These are phyloP conservation scores for Colletotrichum gloeosporioides DNA, from an alignment of 2,329 filamentous ascomycete genomes.

Conservation along the genomic window DNA sequence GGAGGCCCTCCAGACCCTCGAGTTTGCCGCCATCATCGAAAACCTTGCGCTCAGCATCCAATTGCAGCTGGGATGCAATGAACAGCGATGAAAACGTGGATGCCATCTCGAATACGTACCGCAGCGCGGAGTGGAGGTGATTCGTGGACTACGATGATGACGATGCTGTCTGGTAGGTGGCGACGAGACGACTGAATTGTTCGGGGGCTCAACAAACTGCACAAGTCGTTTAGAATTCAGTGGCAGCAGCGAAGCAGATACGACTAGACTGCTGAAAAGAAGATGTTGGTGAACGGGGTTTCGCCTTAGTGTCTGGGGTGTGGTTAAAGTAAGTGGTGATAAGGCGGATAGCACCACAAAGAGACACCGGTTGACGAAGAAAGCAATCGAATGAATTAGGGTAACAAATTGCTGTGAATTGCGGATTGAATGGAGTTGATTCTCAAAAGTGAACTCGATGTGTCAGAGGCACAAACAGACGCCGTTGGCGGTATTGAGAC, in stretches of 20 bases:
- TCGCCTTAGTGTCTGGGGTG: not conserved
- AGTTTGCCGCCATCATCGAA: not conserved
- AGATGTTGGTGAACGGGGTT: not conserved
- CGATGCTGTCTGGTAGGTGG: not conserved
- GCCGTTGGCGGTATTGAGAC: not conserved
- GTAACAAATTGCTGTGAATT: not conserved
- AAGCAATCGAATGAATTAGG: not conserved
- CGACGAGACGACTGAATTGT: not conserved
- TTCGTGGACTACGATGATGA: not conserved
- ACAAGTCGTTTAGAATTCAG: not conserved
- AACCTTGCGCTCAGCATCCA: not conserved
- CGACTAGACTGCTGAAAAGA: not conserved
- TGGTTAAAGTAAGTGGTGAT: not conserved
- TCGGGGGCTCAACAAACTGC: not conserved
- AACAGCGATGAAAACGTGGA: slow-evolving; percentile 8
- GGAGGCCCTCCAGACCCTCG: slow-evolving; percentile 35
- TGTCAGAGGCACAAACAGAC: not conserved
- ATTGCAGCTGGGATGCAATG: not conserved
- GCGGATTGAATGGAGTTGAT: not conserved
- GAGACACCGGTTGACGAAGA: not conserved
- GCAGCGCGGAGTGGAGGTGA: not conserved
- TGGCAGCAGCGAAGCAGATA: not conserved
- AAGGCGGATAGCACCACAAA: not conserved
- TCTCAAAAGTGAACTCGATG: not conserved
- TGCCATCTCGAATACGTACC: not conserved